Base-by-base conservation (phyloP, 2,329 filamentous ascomycete species). In the Neonectria faginata region DNA sequence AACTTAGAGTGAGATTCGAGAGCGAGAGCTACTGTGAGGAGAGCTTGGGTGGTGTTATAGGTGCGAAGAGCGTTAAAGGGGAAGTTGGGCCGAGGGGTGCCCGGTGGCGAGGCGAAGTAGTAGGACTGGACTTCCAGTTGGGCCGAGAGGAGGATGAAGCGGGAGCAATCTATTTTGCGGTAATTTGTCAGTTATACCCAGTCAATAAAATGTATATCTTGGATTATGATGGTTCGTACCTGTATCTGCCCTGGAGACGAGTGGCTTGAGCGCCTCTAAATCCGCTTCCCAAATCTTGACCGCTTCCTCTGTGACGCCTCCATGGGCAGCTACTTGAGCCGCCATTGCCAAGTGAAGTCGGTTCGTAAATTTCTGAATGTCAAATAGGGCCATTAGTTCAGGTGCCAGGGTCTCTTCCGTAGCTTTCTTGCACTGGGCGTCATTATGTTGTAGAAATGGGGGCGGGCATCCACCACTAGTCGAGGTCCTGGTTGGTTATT, bases 121-220 rank as follows among this genome's bases (percentile, higher is more conserved):
- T 83, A 86, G 1, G 78, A 75, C 66, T 88, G 85, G 9, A 87
- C 80, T 60, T 88, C 85, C n/a, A 86, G 79, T 22, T 83, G 79
- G 1, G 84, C 81, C 0, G 84, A 78, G 3, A 86, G 73, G 9
- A 84, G 75, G 53, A 83, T 82, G 69, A 86, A 84, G 16, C 80
- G 78, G 57, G 84, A 82, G 22, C 84, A 73, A 42, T 85, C 84
- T 84, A n/a, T 14, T 20, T 50, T 33, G 5, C 5, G 5, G 29
- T 8, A 9, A 22, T 6, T 48, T 20, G 12, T 52, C 18, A 20
- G 3, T 16, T 50, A 20, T 6, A 47, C 31, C 22, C 53, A 33
- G 12, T 48, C 55, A 6, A 33, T 18, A 4, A 25, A 42, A 3
- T 3, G 6, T n/a, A n/a, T 3, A 20, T 22, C 2, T 18, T 29